Conservation (phyloP, 2,329 filamentous ascomycete genomes). For the Gaeumannomyces tritici region DNA sequence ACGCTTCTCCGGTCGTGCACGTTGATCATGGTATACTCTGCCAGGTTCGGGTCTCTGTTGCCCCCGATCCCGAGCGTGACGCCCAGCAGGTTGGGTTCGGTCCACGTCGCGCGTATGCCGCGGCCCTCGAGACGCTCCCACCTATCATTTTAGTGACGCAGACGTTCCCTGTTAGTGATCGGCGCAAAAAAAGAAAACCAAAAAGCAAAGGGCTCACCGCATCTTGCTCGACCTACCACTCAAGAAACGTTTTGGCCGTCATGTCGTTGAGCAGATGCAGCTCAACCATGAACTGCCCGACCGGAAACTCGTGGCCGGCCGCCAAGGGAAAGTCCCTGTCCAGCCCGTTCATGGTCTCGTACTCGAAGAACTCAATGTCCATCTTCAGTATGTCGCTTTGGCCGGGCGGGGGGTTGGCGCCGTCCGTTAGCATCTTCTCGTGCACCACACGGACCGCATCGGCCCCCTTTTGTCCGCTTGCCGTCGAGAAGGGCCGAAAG, state of each 20-base stretch:
- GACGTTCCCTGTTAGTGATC: no score
- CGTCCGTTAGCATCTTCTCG: not conserved
- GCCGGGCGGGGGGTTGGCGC: no score
- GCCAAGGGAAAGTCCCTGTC: constrained; percentile 11
- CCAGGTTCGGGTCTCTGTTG: constrained; percentile 9
- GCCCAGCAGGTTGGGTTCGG: constrained; percentile 14
- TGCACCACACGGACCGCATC: not conserved
- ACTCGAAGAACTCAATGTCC: constrained; percentile 27
- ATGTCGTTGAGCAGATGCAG: constrained; percentile 8
- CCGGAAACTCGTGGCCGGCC: constrained; percentile 8
- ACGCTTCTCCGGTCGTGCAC: constrained; percentile 10
- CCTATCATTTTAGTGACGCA: not conserved
- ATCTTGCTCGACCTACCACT: constrained; percentile 6
- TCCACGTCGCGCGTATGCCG: constrained; percentile 15
- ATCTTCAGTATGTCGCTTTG: constrained; percentile 28
- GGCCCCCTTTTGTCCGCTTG: not conserved
- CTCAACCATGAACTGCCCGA: constrained; percentile 13
- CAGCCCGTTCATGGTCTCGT: constrained; percentile 18
- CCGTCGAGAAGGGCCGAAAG: not conserved
- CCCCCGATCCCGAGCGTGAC: constrained; percentile 9
- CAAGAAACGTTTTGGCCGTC: constrained; percentile 8
- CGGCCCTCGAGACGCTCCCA: constrained; percentile 14
- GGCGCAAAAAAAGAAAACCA: no score
- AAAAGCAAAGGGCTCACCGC: no score
- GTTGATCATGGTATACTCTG: constrained; percentile 15